Evolutionary conservation across 2,329 filamentous ascomycete genomes (phyloP).

Genomic region (Aspergillus calidoustus): DNA sequence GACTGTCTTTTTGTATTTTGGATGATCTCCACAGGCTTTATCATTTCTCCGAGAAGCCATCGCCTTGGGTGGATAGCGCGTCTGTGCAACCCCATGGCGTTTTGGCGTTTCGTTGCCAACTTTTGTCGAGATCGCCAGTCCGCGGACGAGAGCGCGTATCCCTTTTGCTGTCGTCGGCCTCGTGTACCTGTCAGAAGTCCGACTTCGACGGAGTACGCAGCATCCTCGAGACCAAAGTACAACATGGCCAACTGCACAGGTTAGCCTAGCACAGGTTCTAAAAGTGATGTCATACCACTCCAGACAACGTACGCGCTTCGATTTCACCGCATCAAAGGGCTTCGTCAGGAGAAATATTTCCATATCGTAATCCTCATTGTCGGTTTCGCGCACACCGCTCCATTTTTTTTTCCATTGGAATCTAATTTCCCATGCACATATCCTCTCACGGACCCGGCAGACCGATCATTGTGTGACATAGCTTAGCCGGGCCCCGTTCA

Average conservation of each 20-base stretch:
- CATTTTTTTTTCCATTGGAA: background rate
- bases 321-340: constrained; percentile 7
- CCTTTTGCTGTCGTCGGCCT: background rate
- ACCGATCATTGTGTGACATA: constrained; percentile 11
- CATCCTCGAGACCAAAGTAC: constrained; percentile 9
- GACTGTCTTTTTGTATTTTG: background rate
- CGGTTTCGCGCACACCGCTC: constrained; percentile 22
- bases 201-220: background rate
- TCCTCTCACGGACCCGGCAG: constrained; percentile 8
- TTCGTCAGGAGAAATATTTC: constrained; percentile 8
- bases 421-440: constrained; percentile 7
- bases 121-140: background rate
- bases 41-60: constrained; percentile 17
- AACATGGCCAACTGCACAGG: background rate
- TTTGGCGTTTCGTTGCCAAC: constrained; percentile 1
- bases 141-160: background rate
- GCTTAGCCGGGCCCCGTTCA: background rate
- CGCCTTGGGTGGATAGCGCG: background rate
- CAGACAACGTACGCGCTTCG: constrained; percentile 6
- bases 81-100: constrained; percentile 5
- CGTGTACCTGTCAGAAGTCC: constrained; percentile 2
- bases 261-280: background rate
- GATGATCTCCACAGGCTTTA: constrained; percentile 10
- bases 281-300: constrained; percentile 10
- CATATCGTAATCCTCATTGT: constrained; percentile 12